These are phyloP conservation scores for Penicillium sp. DNA, from an alignment of 2,329 filamentous ascomycete species.

Conservation along the genomic window DNA sequence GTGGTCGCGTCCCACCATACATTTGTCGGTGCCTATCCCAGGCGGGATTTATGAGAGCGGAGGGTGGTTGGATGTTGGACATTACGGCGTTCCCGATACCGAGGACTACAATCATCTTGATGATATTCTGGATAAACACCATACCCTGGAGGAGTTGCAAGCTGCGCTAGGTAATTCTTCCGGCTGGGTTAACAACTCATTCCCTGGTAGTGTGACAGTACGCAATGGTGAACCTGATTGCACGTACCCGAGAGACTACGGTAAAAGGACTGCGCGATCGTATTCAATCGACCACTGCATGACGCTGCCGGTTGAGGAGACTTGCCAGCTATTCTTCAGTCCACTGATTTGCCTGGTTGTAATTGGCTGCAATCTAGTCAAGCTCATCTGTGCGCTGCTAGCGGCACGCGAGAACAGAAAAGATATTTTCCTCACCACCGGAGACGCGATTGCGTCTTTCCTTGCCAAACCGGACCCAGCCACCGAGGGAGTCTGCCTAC, in stretches of 20 bases:
- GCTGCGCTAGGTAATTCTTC: neutral
- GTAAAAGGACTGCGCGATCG: neutral
- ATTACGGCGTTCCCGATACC: neutral
- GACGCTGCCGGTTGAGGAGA: neutral
- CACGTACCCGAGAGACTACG: neutral
- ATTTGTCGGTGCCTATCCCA: neutral
- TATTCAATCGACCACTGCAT: conserved; percentile 1
- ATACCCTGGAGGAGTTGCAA: neutral
- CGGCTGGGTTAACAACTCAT: neutral
- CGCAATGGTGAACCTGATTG: neutral
- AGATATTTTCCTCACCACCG: neutral
- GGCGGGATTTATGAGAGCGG: neutral
- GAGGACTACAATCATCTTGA: neutral
- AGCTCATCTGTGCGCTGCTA: neutral
- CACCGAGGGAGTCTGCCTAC: neutral
- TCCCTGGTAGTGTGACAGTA: neutral
- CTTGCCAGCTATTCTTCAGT: neutral
- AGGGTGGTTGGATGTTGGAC: neutral
- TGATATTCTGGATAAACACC: neutral
- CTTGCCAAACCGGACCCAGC: neutral
- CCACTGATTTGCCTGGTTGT: neutral
- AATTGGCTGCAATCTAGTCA: neutral
- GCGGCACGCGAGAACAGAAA: neutral
- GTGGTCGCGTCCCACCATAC: neutral
- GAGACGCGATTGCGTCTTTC: neutral